Percentiles rank a stretch among this genome's conserved stretches.
These are phyloP conservation scores for Papilionanthe hybrid DNA, from an alignment of 116 monocot genomes.

Conservation along the genomic window DNA sequence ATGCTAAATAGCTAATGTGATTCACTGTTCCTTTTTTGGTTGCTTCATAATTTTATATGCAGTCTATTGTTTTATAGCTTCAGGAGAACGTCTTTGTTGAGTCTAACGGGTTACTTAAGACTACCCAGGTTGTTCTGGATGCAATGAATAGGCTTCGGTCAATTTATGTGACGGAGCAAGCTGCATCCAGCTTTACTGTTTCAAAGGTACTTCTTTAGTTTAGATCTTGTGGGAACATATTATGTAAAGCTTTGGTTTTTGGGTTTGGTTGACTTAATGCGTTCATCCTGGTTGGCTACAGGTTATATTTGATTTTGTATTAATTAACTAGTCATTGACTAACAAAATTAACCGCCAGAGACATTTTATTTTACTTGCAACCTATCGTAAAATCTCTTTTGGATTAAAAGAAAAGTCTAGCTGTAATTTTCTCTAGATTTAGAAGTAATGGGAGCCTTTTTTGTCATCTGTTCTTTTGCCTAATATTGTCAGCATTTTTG, in stretches of 20 bases:
- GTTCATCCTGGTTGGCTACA: not conserved
- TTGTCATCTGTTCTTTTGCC: not conserved
- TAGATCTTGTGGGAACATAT: not conserved
- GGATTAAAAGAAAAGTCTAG: not conserved
- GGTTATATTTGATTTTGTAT: not conserved
- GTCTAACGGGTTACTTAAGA: slow-evolving; percentile 50
- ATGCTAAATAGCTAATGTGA: not conserved
- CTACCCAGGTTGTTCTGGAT: slow-evolving; percentile 64
- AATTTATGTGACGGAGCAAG: slow-evolving; percentile 42
- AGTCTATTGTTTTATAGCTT: slow-evolving; percentile 35
- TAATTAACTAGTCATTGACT: not conserved
- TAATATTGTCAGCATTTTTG: not conserved
- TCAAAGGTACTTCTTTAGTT: slow-evolving; percentile 32
- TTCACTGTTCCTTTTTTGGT: not conserved
- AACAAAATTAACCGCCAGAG: not conserved
- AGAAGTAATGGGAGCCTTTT: not conserved
- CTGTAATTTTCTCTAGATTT: not conserved
- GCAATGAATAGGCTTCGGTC: slow-evolving; percentile 62
- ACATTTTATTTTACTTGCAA: not conserved
- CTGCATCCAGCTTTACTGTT: slow-evolving; percentile 19
- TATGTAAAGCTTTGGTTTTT: not conserved
- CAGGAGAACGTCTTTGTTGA: slow-evolving; percentile 63
- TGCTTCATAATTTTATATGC: not conserved
- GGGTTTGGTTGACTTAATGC: not conserved
- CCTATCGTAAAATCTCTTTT: not conserved